Percentiles rank a stretch among this genome's conserved stretches.
These are phyloP conservation scores for Phytopythium montanum DNA, from an alignment of 352 stramenopile species.

Conservation along the genomic window DNA sequence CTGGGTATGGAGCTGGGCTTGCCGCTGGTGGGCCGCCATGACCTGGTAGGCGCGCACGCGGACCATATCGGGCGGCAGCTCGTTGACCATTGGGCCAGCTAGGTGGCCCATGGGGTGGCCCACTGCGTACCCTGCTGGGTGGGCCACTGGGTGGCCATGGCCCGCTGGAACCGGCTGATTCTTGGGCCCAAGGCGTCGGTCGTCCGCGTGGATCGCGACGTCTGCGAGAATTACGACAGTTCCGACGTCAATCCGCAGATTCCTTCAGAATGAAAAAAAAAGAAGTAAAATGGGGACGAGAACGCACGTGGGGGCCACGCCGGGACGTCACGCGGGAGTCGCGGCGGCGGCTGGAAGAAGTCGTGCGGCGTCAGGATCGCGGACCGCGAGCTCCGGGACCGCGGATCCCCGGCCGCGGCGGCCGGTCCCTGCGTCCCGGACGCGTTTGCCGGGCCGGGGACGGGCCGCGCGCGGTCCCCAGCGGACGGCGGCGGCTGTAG, in stretches of 20 bases:
- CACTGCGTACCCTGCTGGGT: too few relatives aligned
- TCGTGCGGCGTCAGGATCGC: background rate
- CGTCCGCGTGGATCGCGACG: too few relatives aligned
- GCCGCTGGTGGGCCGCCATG: slow-evolving; percentile 26
- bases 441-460: background rate
- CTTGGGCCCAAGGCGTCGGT: too few relatives aligned
- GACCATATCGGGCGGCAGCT: slow-evolving; percentile 3
- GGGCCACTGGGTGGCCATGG: too few relatives aligned
- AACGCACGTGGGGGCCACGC: background rate
- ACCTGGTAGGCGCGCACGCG: slow-evolving; percentile 16
- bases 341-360: background rate
- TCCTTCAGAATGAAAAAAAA: background rate
- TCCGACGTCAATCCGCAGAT: too few relatives aligned
- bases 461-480: slow-evolving; percentile 4
- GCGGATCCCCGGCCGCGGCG: background rate
- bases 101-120: too few relatives aligned
- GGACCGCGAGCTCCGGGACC: background rate
- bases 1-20: slow-evolving; percentile 22
- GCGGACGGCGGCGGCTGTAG: slow-evolving; percentile 19
- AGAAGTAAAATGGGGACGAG: background rate
- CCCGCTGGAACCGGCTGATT: too few relatives aligned
- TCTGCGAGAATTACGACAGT: too few relatives aligned
- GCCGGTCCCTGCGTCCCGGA: background rate
- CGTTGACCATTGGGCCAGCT: background rate
- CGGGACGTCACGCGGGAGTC: background rate